These are phyloP conservation scores for Aspergillus niger DNA, from an alignment of 2,329 filamentous ascomycete species.

Conservation along the genomic window DNA sequence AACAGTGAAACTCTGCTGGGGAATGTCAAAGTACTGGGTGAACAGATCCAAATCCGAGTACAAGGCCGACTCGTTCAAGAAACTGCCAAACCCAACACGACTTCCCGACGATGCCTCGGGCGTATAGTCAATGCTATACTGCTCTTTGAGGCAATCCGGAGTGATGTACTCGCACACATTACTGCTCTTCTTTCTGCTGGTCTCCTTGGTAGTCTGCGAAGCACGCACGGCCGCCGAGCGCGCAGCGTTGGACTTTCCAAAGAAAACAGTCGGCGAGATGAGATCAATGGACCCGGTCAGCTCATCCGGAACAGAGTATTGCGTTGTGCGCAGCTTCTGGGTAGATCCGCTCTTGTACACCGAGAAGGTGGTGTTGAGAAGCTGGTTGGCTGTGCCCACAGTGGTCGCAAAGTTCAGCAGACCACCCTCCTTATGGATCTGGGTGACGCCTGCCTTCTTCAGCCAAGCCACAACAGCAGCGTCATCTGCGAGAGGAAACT, in stretches of 20 bases:
- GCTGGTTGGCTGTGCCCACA: conserved; percentile 44
- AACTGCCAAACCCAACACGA: conserved; percentile 54
- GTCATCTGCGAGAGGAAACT: conserved; percentile 44
- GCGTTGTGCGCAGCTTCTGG: conserved; percentile 7
- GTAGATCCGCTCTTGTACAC: conserved; percentile 42
- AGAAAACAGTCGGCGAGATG: conserved; percentile 9
- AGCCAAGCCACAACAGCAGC: conserved; percentile 49
- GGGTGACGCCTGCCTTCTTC: conserved; percentile 39
- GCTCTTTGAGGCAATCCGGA: conserved; percentile 50
- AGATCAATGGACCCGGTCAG: conserved; percentile 1
- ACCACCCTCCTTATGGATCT: conserved; percentile 43
- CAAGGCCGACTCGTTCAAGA: conserved; percentile 54
- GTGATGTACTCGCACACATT: conserved; percentile 38
- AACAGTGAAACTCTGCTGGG: conserved; percentile 38
- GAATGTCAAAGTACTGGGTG: conserved; percentile 46
- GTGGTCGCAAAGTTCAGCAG: conserved; percentile 49
- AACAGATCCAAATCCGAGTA: conserved; percentile 50
- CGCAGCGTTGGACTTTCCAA: background rate
- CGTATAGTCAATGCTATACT: conserved; percentile 55
- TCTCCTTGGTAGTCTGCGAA: background rate
- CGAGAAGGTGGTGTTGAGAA: conserved; percentile 54
- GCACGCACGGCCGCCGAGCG: background rate
- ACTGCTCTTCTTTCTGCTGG: conserved; percentile 16
- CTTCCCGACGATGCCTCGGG: conserved; percentile 50
- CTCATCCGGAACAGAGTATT: conserved; percentile 3